Percentiles rank a stretch among this genome's conserved stretches.
Conservation (phyloP, 2,329 filamentous ascomycete species). For the Lachnellula willkommii region DNA sequence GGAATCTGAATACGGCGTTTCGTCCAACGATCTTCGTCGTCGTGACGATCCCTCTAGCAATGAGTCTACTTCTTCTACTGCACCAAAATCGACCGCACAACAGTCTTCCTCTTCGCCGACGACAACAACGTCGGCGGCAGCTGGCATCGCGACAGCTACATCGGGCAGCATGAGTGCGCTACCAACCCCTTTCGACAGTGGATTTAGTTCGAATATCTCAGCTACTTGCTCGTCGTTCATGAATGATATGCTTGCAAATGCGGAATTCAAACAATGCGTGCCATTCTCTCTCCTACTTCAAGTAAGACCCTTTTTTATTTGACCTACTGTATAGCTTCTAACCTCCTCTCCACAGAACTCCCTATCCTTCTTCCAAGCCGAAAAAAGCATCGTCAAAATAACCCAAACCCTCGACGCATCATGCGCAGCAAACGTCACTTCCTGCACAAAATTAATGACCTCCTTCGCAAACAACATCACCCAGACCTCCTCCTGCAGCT, state of each 20-base stretch:
- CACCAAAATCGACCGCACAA: not conserved
- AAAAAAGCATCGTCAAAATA: slow-evolving; percentile 64
- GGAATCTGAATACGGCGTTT: slow-evolving; percentile 1
- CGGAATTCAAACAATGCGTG: slow-evolving; percentile 52
- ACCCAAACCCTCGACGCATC: slow-evolving; percentile 74
- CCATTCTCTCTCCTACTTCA: slow-evolving; percentile 80
- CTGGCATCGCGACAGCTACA: slow-evolving; percentile 13
- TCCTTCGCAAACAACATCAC: slow-evolving; percentile 62
- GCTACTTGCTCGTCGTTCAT: slow-evolving; percentile 27
- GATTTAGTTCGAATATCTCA: slow-evolving; percentile 57
- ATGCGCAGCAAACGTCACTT: slow-evolving; percentile 61
- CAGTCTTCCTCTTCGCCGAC: slow-evolving; percentile 3
- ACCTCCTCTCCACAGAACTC: slow-evolving; percentile 56
- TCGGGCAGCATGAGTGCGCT: slow-evolving; percentile 38
- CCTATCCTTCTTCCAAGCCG: slow-evolving; percentile 73
- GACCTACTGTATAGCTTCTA: not conserved
- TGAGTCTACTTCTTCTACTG: slow-evolving; percentile 1
- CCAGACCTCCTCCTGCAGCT: slow-evolving; percentile 57
- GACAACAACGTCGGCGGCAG: not conserved
- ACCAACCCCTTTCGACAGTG: slow-evolving; percentile 63
- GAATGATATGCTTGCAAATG: slow-evolving; percentile 24
- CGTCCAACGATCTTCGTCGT: slow-evolving; percentile 11
- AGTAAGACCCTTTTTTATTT: slow-evolving; percentile 42
- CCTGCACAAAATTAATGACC: slow-evolving; percentile 62
- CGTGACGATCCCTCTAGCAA: slow-evolving; percentile 5